Conservation (phyloP, 2,329 filamentous ascomycete genomes). For the Colletotrichum costaricense region DNA sequence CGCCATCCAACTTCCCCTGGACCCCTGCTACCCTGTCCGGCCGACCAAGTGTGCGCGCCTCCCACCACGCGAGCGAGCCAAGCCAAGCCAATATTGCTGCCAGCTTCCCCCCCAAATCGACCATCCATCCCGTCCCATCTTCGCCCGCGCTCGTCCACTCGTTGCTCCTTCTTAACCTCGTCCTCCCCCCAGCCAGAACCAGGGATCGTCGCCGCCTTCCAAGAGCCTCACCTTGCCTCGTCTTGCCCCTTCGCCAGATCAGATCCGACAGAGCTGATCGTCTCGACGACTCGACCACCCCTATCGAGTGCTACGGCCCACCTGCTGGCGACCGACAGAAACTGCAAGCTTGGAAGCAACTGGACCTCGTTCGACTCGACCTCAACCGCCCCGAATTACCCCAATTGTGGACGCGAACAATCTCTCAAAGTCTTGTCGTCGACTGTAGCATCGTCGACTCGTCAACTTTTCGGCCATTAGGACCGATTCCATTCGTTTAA, state of each 20-base stretch:
- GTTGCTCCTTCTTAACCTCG: constrained; percentile 16
- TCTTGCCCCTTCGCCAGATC: constrained; percentile 5
- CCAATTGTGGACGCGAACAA: not conserved
- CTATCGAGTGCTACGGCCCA: not conserved
- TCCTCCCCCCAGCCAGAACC: constrained; percentile 13
- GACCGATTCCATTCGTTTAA: constrained; percentile 27
- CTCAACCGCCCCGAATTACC: not conserved
- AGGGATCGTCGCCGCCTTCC: constrained; percentile 19
- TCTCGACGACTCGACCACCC: not conserved
- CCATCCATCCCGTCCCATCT: constrained; percentile 21
- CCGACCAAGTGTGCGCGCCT: constrained; percentile 6
- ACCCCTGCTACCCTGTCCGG: constrained; percentile 12
- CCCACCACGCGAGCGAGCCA: constrained; percentile 26
- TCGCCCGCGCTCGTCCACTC: not conserved
- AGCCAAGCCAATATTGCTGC: constrained; percentile 32
- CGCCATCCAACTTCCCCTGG: constrained; percentile 4
- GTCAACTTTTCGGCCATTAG: not conserved
- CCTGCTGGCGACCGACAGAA: not conserved
- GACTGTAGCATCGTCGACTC: not conserved
- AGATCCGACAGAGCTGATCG: constrained; percentile 9
- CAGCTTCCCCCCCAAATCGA: not conserved
- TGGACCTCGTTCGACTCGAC: not conserved
- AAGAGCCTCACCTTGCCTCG: constrained; percentile 22
- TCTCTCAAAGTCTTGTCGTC: not conserved
- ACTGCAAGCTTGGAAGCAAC: not conserved